phyloP scores from a whole-genome alignment of 1,284 basidiomycete species.

The Cutaneotrichosporon cyanovorans region DNA sequence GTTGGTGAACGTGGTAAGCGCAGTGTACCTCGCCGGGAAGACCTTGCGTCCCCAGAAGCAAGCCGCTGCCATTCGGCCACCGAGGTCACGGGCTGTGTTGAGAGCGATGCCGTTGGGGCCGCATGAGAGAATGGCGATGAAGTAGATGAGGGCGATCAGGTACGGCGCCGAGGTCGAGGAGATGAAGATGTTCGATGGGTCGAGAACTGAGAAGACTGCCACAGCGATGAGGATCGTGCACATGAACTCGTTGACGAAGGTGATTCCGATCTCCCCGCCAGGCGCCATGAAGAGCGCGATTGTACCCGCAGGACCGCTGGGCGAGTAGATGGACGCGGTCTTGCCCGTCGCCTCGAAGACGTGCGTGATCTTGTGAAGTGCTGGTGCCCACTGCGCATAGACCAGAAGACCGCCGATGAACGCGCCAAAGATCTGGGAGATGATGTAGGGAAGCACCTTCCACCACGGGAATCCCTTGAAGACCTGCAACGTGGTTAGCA shows the following conservation, averaged over 20 bases:
- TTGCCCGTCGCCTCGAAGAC: neutral
- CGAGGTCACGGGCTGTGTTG: constrained; percentile 18
- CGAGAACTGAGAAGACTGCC: constrained; percentile 11
- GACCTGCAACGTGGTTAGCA: no score
- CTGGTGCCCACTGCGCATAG: constrained; percentile 2
- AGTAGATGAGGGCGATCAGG: constrained; percentile 9
- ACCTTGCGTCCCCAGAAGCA: constrained; percentile 5
- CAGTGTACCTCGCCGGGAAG: constrained; percentile 10
- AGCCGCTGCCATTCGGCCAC: constrained; percentile 10
- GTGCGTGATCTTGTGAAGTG: neutral
- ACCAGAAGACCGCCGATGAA: constrained; percentile 5
- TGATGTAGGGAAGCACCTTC: constrained; percentile 30
- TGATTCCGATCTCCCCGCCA: constrained; percentile 2
- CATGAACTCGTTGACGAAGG: constrained; percentile 14
- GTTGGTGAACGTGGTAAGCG: constrained; percentile 9
- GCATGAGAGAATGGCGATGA: constrained; percentile 4
- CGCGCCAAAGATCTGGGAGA: constrained; percentile 32
- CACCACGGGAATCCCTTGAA: constrained; percentile 34
- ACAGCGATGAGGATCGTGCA: neutral
- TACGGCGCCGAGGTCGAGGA: constrained; percentile 1
- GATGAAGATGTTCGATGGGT: constrained; percentile 17
- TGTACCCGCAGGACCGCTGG: constrained; percentile 1
- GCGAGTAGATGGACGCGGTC: neutral
- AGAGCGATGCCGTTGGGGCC: constrained; percentile 9
- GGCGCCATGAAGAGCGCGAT: constrained; percentile 6